phyloP scores from a whole-genome alignment of 306 rosid species.

The Quillaja saponaria region DNA sequence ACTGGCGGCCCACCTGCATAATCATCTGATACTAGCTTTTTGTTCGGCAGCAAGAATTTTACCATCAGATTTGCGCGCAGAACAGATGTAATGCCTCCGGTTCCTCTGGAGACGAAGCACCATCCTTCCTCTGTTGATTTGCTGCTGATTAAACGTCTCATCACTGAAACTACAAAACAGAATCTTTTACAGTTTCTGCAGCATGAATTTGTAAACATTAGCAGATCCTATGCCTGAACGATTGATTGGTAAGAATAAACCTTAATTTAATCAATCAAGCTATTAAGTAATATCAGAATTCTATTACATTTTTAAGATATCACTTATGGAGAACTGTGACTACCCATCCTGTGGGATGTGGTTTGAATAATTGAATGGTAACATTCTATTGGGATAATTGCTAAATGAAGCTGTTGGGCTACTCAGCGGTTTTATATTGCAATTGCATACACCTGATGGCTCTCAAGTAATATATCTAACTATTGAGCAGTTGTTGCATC shows the following conservation, averaged over 20 bases:
- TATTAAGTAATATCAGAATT: too few relatives aligned
- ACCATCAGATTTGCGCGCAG: slow-evolving; percentile 86
- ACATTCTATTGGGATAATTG: too few relatives aligned
- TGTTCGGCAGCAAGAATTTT: slow-evolving; percentile 72
- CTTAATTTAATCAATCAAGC: slow-evolving; percentile 7
- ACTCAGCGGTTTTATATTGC: too few relatives aligned
- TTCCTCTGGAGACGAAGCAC: slow-evolving; percentile 92
- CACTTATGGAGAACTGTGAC: too few relatives aligned
- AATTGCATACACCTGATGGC: too few relatives aligned
- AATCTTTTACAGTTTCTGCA: slow-evolving; percentile 90
- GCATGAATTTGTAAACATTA: slow-evolving; percentile 87
- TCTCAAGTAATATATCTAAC: too few relatives aligned
- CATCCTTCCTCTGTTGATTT: slow-evolving; percentile 95
- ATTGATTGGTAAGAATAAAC: slow-evolving; percentile 63
- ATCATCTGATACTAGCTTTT: slow-evolving; percentile 29
- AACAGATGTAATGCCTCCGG: slow-evolving; percentile 96
- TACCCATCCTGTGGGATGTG: too few relatives aligned
- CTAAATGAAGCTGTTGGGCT: too few relatives aligned
- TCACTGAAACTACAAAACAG: slow-evolving; percentile 79
- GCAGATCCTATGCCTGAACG: slow-evolving; percentile 85
- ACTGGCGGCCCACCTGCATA: slow-evolving; percentile 3
- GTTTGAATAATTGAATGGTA: too few relatives aligned
- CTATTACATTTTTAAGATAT: too few relatives aligned
- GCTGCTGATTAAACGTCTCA: slow-evolving; percentile 82
- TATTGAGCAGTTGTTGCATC: too few relatives aligned